phyloP scores from a whole-genome alignment of 768 basidiomycete species.

The Lactifluus hygrophoroides region DNA sequence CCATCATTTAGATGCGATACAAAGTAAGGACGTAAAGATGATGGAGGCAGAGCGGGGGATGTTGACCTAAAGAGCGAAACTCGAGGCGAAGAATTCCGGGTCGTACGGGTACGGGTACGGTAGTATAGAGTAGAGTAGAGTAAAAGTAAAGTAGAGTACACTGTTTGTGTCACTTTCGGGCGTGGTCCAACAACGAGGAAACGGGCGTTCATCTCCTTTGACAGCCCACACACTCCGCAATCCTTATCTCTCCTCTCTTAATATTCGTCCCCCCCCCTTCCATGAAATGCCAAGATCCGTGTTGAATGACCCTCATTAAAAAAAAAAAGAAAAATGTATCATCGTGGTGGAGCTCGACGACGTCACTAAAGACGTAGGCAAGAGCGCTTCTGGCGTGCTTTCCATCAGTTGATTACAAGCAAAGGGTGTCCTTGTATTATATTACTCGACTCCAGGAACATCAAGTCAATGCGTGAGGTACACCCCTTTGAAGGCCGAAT shows the following conservation, averaged over 20 bases:
- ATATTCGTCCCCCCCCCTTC: too few species aligned
- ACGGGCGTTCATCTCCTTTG: background rate
- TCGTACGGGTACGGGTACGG: background rate
- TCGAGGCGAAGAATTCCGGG: background rate
- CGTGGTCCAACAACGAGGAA: conserved; percentile 2
- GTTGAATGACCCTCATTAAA: too few species aligned
- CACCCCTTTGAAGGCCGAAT: too few species aligned
- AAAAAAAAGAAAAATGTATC: too few species aligned
- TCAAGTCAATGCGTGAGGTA: too few species aligned
- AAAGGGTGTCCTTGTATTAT: too few species aligned
- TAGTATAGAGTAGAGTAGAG: too few species aligned
- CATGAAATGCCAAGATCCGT: too few species aligned
- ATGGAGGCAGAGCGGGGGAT: background rate
- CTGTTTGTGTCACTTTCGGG: background rate
- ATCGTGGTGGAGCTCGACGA: background rate
- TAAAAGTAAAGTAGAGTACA: too few species aligned
- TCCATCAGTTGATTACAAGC: too few species aligned
- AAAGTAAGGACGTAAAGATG: background rate
- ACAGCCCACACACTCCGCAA: background rate
- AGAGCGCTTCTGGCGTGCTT: too few species aligned
- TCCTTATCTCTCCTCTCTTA: background rate
- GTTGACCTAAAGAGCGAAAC: background rate
- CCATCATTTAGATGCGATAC: conserved; percentile 32
- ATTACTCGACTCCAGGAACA: too few species aligned
- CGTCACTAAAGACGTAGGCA: background rate